phyloP scores from a whole-genome alignment of 1,284 basidiomycete species.

The Vanrija humicola region DNA sequence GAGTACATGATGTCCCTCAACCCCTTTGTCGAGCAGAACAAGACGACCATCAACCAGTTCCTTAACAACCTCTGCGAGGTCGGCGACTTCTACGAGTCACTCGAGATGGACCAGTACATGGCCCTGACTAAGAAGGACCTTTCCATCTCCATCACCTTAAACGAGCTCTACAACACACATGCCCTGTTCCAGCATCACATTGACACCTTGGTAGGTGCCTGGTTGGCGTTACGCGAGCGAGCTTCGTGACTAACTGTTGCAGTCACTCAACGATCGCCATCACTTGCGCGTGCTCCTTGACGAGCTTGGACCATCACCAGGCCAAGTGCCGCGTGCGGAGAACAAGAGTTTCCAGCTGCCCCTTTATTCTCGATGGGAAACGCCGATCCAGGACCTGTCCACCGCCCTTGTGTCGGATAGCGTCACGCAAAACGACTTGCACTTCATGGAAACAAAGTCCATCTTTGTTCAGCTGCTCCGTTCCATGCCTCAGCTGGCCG shows the following conservation, averaged over 20 bases:
- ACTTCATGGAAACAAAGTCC: constrained; percentile 99
- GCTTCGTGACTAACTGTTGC: not conserved
- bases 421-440: constrained; percentile 95
- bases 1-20: constrained; percentile 98
- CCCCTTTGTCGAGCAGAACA: constrained; percentile 98
- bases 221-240: not conserved
- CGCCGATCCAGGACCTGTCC: constrained; percentile 94
- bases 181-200: constrained; percentile 91
- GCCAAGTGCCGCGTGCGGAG: constrained; percentile 95
- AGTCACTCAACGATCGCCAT: constrained; percentile 97
- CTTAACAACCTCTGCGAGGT: constrained; percentile 96
- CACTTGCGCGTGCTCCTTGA: constrained; percentile 94
- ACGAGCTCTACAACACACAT: constrained; percentile 98
- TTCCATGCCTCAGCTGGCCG: constrained; percentile 78
- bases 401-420: constrained; percentile 87
- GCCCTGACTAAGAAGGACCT: constrained; percentile 98
- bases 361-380: constrained; percentile 98
- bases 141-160: constrained; percentile 97
- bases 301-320: constrained; percentile 85
- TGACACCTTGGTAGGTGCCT: constrained; percentile 72
- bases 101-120: constrained; percentile 99
- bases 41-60: constrained; percentile 93
- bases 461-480: constrained; percentile 97
- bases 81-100: constrained; percentile 97
- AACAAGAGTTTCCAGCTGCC: constrained; percentile 89